phyloP scores from a whole-genome alignment of 257 asterid genomes.

The Nicotiana knightiana region DNA sequence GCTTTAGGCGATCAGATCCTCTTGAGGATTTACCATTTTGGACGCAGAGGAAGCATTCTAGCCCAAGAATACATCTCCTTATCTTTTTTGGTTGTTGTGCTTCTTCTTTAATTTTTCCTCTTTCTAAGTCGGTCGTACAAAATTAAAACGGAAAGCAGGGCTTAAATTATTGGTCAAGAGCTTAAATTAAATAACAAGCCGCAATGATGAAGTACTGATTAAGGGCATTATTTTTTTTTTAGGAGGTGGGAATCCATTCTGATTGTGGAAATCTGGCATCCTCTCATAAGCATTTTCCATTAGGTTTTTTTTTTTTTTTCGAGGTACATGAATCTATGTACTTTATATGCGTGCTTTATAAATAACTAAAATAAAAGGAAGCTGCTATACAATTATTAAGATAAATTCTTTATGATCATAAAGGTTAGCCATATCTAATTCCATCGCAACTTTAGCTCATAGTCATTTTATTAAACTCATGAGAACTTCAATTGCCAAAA shows the following conservation, averaged over 20 bases:
- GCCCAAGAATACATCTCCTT: background rate
- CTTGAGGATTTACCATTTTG: too few species aligned
- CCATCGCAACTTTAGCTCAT: background rate
- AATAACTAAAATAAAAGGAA: background rate
- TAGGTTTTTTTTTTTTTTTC: background rate
- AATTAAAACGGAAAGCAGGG: background rate
- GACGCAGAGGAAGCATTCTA: too few species aligned
- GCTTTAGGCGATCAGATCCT: too few species aligned
- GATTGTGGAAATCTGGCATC: background rate
- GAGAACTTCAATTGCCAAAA: background rate
- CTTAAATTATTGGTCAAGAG: background rate
- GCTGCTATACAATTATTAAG: background rate
- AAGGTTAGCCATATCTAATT: background rate
- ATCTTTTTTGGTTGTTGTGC: background rate
- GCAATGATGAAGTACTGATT: conserved; percentile 1
- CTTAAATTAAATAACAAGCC: background rate
- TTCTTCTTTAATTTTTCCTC: background rate
- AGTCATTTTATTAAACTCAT: background rate
- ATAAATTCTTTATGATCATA: background rate
- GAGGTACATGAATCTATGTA: background rate
- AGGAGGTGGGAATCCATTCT: background rate
- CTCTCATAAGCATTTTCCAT: background rate
- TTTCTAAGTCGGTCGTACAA: background rate
- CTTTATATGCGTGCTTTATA: background rate
- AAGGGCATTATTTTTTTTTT: background rate